Conservation (phyloP, 2,329 filamentous ascomycete genomes). For the Colletotrichum noveboracense region DNA sequence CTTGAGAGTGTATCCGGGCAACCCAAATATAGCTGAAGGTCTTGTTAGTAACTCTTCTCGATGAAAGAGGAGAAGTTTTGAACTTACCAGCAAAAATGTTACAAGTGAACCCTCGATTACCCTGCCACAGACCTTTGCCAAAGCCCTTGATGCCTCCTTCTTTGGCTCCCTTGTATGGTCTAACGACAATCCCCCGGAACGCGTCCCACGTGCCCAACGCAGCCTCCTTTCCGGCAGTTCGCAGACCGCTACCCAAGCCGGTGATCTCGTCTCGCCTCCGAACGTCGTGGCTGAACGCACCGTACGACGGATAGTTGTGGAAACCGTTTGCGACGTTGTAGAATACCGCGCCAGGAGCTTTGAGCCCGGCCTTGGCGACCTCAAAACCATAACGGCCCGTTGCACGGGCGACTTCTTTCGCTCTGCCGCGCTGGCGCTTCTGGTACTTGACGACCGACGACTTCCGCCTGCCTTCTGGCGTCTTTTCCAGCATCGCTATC, state of each 20-base stretch:
- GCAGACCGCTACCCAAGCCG: conserved; percentile 63
- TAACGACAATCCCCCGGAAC: conserved; percentile 68
- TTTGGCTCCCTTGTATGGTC: conserved; percentile 67
- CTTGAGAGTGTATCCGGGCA: conserved; percentile 57
- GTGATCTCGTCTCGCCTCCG: conserved; percentile 70
- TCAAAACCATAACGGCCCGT: conserved; percentile 63
- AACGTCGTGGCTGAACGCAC: conserved; percentile 67
- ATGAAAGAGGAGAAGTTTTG: not conserved
- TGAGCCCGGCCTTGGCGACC: conserved; percentile 65
- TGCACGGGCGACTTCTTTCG: conserved; percentile 30
- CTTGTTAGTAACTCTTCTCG: not conserved
- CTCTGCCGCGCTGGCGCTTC: conserved; percentile 1
- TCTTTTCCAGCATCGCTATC: not conserved
- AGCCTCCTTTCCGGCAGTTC: conserved; percentile 69
- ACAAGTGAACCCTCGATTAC: conserved; percentile 46
- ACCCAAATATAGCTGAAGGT: conserved; percentile 46
- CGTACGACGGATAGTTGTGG: conserved; percentile 74
- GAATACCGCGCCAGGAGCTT: conserved; percentile 71
- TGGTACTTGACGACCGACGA: not conserved
- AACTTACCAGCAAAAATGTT: conserved; percentile 42
- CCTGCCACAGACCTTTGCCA: conserved; percentile 61
- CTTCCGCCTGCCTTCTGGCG: not conserved
- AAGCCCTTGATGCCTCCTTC: conserved; percentile 67
- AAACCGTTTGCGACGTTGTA: conserved; percentile 74
- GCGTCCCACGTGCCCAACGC: conserved; percentile 71